Evolutionary conservation across 257 asterid species (phyloP), one percentile per base, ranked within the genome.

Genomic region (Solanum tacnaense): DNA sequence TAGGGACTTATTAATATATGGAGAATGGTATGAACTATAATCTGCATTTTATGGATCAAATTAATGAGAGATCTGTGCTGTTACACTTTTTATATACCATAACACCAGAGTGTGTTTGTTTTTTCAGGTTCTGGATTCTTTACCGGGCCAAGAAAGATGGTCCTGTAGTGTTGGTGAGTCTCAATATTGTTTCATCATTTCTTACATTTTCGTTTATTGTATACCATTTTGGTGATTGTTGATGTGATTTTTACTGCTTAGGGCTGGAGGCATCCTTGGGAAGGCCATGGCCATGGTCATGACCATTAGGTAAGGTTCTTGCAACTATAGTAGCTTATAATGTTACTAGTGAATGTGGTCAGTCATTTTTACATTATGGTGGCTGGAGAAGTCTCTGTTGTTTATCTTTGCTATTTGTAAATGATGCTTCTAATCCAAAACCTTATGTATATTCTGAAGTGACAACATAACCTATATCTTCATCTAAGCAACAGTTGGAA

Each of bases 201-300:
- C 39, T 31, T 20, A 44, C 62, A 27, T 89, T 44, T 46, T 49
- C 60, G 2, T 60, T 58, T 68, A 32, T 20, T 34, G 18, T 29
- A 76, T 81, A 23, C 21, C 41, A 46, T 84, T 56, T 16, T 9
- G 32, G 31, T 56, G 25, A 31, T 27, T 13, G 71, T 78, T 87
- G 89, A 78, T 58, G 88, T 86, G 81, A 67, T 89, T 88, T 86
- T 34, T 35, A 36, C 85, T 78, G 85, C 92, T 58, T 89, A 96
- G 98, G 98, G 98, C 73, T 94, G 94, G 98, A 95, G 98, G 92
- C 98, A 96, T 92, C 98, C 98, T 31, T 96, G 98, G 98, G 98
- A 96, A 23, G 96, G 98, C 44, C 98, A 96, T 91, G 98, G 92
- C 88, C 98, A 95, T 78, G 91, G 89, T 41, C 88, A 91, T 65